phyloP scores from a whole-genome alignment of 305 asterid genomes.

The Solanum aculeatissimum region DNA sequence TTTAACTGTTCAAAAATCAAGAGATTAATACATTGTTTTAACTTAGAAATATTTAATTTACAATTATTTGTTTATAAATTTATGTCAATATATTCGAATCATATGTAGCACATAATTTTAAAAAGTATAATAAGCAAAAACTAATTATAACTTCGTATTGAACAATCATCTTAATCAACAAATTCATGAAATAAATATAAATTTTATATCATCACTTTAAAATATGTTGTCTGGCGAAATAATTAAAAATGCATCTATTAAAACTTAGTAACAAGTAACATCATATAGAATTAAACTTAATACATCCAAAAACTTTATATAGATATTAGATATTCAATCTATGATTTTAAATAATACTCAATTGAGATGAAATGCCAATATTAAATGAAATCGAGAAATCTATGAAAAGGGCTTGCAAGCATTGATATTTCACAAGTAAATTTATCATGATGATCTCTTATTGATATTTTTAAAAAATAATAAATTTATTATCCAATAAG shows the following conservation, averaged over 20 bases:
- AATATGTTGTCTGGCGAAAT: background rate
- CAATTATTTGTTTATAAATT: no score
- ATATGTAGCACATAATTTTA: no score
- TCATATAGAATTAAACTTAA: background rate
- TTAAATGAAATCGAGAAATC: background rate
- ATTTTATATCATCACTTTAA: background rate
- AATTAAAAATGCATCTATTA: background rate
- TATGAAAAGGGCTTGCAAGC: background rate
- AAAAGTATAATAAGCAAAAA: no score
- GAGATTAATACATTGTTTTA: background rate
- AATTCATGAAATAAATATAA: no score
- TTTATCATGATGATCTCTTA: background rate
- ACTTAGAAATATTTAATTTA: no score
- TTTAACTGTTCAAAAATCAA: background rate
- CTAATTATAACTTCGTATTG: rapidly evolving
- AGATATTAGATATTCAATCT: no score
- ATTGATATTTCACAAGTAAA: background rate
- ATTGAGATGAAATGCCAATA: no score
- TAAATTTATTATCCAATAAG: background rate
- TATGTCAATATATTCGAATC: no score
- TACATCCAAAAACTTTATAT: no score
- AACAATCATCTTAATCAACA: no score
- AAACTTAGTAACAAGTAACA: background rate
- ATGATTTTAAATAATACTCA: no score
- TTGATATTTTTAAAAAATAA: background rate